A percentile compares a stretch with the other conserved stretches of the same genome.
These are phyloP conservation scores for Hibiscus tridactylites DNA, from an alignment of 345 rosid species.

Conservation along the genomic window DNA sequence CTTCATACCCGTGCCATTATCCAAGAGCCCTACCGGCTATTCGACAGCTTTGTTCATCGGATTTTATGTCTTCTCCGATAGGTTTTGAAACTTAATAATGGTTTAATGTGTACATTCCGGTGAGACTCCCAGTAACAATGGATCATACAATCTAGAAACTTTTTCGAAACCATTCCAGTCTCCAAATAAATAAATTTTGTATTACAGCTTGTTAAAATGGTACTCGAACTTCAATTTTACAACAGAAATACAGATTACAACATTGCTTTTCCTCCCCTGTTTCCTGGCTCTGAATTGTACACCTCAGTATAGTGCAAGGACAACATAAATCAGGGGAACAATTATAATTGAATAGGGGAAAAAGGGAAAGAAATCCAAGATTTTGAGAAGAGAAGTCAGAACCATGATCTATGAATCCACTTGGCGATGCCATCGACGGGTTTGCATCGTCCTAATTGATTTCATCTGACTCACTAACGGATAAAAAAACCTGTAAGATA, in stretches of 20 bases:
- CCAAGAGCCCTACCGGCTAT: not conserved
- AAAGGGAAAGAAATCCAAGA: constrained; percentile 20
- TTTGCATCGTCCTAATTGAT: constrained; percentile 4
- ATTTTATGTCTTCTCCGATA: not conserved
- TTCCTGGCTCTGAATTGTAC: constrained; percentile 12
- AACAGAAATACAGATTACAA: constrained; percentile 15
- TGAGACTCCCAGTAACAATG: too few species aligned
- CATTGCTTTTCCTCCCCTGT: constrained; percentile 9
- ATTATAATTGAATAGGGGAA: not conserved
- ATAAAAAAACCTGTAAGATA: constrained; percentile 19
- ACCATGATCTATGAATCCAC: constrained; percentile 15
- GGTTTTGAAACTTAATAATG: not conserved
- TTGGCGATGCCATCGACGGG: not conserved
- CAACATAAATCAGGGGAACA: constrained; percentile 12
- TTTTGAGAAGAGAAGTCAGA: constrained; percentile 20
- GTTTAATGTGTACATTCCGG: too few species aligned
- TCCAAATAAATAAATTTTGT: not conserved
- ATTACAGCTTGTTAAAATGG: not conserved
- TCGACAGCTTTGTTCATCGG: not conserved
- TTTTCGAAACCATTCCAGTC: not conserved
- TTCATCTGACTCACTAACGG: constrained; percentile 3
- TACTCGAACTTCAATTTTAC: constrained; percentile 20
- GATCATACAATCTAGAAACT: not conserved
- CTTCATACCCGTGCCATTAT: not conserved
- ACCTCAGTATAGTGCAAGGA: constrained; percentile 13